Evolutionary conservation across 345 rosid species (phyloP).

Genomic region (Eucalyptus shirleyi): DNA sequence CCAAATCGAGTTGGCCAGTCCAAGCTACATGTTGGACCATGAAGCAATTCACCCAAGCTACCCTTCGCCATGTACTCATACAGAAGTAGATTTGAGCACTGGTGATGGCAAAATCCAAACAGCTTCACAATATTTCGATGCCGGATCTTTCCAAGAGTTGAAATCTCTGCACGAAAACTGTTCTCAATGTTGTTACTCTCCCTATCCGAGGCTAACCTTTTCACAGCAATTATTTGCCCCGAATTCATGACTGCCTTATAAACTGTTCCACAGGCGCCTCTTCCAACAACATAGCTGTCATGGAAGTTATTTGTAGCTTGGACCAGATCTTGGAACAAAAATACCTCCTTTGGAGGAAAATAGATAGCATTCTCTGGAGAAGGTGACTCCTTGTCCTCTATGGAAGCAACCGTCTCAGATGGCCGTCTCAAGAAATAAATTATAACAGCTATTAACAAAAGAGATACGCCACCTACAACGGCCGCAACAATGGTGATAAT

Average conservation of each 20-base stretch:
- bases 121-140: slow-evolving; percentile 95
- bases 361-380: slow-evolving; percentile 51
- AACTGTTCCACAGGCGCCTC: slow-evolving; percentile 94
- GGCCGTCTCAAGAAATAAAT: slow-evolving; percentile 56
- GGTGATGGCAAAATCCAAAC: slow-evolving; percentile 81
- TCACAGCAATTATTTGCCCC: slow-evolving; percentile 68
- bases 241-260: slow-evolving; percentile 72
- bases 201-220: slow-evolving; percentile 62
- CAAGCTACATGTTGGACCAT: slow-evolving; percentile 40
- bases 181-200: slow-evolving; percentile 78
- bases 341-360: slow-evolving; percentile 74
- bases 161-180: slow-evolving; percentile 86
- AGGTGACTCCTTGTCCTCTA: slow-evolving; percentile 30
- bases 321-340: slow-evolving; percentile 78
- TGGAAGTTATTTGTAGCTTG: slow-evolving; percentile 68
- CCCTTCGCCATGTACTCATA: slow-evolving; percentile 86
- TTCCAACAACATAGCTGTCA: slow-evolving; percentile 72
- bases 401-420: slow-evolving; percentile 17
- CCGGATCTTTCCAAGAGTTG: slow-evolving; percentile 81
- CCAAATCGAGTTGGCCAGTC: slow-evolving; percentile 79
- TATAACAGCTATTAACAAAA: slow-evolving; percentile 49
- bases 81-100: slow-evolving; percentile 72
- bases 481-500: slow-evolving; percentile 45
- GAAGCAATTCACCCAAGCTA: slow-evolving; percentile 84
- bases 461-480: slow-evolving; percentile 63